phyloP scores from a whole-genome alignment of 1,284 basidiomycete species.

The Jaminaea rosea region DNA sequence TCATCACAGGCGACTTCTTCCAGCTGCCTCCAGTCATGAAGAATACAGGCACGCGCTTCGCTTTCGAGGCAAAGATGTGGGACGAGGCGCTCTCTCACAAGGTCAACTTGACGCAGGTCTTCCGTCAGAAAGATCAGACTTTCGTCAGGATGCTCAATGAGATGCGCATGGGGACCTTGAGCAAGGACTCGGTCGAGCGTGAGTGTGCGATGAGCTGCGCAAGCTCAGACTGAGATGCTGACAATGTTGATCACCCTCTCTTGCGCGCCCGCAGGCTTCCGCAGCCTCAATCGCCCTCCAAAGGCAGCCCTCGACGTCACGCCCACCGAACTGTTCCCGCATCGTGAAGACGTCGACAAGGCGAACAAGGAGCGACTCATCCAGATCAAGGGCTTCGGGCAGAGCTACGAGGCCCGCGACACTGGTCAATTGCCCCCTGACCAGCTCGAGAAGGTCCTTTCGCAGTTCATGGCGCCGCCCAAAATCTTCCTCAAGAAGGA shows the following conservation, averaged over 20 bases:
- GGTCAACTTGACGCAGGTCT: constrained; percentile 81
- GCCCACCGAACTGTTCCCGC: constrained; percentile 56
- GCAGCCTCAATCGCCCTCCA: constrained; percentile 21
- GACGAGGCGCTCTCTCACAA: constrained; percentile 63
- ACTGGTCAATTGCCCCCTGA: constrained; percentile 20
- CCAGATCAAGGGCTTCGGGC: constrained; percentile 16
- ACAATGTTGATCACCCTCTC: neutral
- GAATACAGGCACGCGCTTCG: constrained; percentile 37
- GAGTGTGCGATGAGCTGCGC: constrained; percentile 14
- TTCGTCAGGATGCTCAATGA: constrained; percentile 41
- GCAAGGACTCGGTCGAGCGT: constrained; percentile 25
- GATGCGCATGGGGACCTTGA: constrained; percentile 23
- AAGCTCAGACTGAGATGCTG: neutral
- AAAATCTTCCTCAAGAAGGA: constrained; percentile 59
- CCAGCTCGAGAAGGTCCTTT: constrained; percentile 20
- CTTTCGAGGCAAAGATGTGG: constrained; percentile 82
- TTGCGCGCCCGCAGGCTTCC: too few relatives aligned
- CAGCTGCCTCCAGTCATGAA: constrained; percentile 81
- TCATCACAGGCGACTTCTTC: constrained; percentile 91
- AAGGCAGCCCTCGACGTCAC: constrained; percentile 24
- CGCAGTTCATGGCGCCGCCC: constrained; percentile 31
- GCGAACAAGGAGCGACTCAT: constrained; percentile 63
- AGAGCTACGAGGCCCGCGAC: constrained; percentile 30
- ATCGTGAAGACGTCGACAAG: constrained; percentile 68
- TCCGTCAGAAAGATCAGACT: constrained; percentile 57